These are phyloP conservation scores for Quercus tomentella DNA, from an alignment of 331 rosid species.

Conservation along the genomic window DNA sequence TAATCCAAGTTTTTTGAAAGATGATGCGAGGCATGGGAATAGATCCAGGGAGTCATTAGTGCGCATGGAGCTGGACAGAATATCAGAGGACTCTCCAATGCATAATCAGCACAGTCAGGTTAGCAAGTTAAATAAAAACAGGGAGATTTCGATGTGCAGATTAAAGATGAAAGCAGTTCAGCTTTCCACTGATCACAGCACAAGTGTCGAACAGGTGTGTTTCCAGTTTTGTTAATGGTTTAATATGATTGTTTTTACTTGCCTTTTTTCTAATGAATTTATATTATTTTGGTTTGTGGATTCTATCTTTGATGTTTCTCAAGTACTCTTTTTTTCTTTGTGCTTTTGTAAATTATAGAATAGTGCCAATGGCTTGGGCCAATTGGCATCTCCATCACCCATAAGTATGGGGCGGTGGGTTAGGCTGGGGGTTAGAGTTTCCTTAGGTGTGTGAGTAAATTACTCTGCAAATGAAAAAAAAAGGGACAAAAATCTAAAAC, in stretches of 20 bases:
- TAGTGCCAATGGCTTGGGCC: background rate
- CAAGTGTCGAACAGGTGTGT: conserved; percentile 49
- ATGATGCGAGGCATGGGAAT: conserved; percentile 44
- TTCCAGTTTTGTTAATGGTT: conserved; percentile 1
- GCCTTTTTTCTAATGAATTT: background rate
- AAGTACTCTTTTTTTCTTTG: background rate
- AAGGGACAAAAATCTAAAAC: no score
- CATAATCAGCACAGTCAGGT: conserved; percentile 45
- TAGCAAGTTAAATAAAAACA: conserved; percentile 39
- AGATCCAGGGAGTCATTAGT: conserved; percentile 53
- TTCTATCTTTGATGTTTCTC: background rate
- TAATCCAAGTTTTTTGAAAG: conserved; percentile 37
- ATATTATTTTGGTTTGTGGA: background rate
- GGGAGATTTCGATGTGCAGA: conserved; percentile 51
- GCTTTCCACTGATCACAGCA: conserved; percentile 66
- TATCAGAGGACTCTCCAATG: conserved; percentile 60
- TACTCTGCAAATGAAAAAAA: no score
- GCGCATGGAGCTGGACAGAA: conserved; percentile 59
- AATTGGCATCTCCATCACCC: no score
- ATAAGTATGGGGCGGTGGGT: no score
- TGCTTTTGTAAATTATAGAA: background rate
- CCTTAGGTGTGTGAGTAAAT: no score
- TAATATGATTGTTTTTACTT: background rate
- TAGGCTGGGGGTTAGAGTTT: no score
- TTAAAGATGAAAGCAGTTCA: conserved; percentile 63